A percentile compares a stretch with the other conserved stretches of the same genome.
Evolutionary conservation across 2,329 filamentous ascomycete species (phyloP).

Genomic region (Colletotrichum agaves): DNA sequence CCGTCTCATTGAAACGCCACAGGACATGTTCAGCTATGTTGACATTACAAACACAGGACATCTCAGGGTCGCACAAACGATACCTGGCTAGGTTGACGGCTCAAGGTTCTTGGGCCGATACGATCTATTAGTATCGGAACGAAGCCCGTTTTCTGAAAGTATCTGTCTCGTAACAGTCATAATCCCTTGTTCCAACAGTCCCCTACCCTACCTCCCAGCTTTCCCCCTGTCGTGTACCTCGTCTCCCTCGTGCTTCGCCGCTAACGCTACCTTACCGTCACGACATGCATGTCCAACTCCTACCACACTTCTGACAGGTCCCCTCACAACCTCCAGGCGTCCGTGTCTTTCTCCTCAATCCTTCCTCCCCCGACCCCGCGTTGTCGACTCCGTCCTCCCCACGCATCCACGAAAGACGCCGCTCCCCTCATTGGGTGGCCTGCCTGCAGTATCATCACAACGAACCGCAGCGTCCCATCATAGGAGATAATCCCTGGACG

Average conservation of each 20-base stretch:
- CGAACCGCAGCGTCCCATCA: conserved; percentile 27
- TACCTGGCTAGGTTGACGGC: not conserved
- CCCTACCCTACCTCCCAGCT: not conserved
- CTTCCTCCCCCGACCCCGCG: conserved; percentile 27
- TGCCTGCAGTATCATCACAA: conserved; percentile 25
- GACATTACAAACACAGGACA: conserved; percentile 4
- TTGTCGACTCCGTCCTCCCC: conserved; percentile 30
- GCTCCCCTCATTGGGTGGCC: conserved; percentile 20
- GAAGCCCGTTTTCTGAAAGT: conserved; percentile 32
- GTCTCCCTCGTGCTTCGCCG: conserved; percentile 4
- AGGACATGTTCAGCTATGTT: not conserved
- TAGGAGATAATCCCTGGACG: conserved; percentile 29
- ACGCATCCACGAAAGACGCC: conserved; percentile 31
- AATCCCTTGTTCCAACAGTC: conserved; percentile 22
- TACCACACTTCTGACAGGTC: conserved; percentile 7
- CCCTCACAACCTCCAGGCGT: conserved; percentile 13
- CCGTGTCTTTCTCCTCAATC: conserved; percentile 1
- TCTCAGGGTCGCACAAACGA: not conserved
- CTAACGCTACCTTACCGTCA: not conserved
- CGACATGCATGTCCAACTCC: conserved; percentile 11
- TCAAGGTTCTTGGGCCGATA: not conserved
- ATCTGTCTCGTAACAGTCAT: conserved; percentile 20
- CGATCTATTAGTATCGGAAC: conserved; percentile 29
- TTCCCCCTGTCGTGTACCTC: not conserved
- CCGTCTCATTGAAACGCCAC: conserved; percentile 4